These are phyloP conservation scores for Silene conica DNA, from an alignment of 148 eudicot species.

Conservation along the genomic window DNA sequence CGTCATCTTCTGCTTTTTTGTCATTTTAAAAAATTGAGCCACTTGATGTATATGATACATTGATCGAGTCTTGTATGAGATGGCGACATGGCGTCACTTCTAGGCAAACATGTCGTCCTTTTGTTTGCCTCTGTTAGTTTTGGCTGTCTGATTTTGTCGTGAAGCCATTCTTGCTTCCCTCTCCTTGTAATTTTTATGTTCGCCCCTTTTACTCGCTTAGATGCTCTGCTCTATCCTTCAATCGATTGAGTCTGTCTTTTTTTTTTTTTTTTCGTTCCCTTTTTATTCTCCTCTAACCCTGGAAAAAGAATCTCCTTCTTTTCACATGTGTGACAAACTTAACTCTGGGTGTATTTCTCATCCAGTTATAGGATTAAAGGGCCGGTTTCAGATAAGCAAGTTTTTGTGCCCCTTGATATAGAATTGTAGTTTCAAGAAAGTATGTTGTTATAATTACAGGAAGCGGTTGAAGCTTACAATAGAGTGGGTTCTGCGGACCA, in stretches of 20 bases:
- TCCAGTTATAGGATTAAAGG: not conserved
- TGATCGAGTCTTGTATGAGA: not conserved
- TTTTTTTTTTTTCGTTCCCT: too few relatives aligned
- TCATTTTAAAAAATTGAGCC: not conserved
- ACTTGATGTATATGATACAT: not conserved
- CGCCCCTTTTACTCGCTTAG: too few relatives aligned
- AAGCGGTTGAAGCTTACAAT: constrained; percentile 22
- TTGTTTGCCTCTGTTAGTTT: too few relatives aligned
- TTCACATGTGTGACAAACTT: not conserved
- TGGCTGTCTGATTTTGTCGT: too few relatives aligned
- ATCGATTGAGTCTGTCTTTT: too few relatives aligned
- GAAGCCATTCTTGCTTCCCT: too few relatives aligned
- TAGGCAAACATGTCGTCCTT: too few relatives aligned
- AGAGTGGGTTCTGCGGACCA: constrained; percentile 17
- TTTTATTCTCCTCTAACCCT: too few relatives aligned
- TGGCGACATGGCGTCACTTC: too few relatives aligned
- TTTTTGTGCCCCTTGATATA: not conserved
- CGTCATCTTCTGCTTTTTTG: not conserved
- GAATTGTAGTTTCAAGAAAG: not conserved
- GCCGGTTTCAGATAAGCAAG: not conserved
- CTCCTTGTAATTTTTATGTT: too few relatives aligned
- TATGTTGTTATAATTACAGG: constrained; percentile 16
- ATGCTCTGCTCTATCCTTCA: too few relatives aligned
- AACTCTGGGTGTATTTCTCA: not conserved
- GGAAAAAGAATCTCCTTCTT: not conserved